Evolutionary conservation across 768 basidiomycete genomes (phyloP), one percentile per base, ranked within the genome.

Genomic region (Tylopilus balloui): DNA sequence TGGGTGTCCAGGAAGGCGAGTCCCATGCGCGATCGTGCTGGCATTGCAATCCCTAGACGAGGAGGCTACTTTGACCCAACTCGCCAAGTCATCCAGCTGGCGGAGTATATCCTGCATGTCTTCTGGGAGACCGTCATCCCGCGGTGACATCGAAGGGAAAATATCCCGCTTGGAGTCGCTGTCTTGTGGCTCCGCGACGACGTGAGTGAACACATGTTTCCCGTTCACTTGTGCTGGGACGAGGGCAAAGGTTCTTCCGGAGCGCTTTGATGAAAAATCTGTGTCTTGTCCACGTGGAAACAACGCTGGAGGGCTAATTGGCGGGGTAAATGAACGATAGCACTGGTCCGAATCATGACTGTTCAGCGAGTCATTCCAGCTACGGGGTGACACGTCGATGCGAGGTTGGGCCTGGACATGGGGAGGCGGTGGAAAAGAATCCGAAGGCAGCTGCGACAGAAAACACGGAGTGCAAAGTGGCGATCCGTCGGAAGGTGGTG

Each of bases 61-160:
- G 19, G 65, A 57, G 42, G 58, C 48, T 23, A 46, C 42, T 28
- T 47, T 62, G 43, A 69, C 53, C 65, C 60, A 63, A 37, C 17
- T 37, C 2, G 65, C 65, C 36, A 67, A 28, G 34, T 65, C 58
- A 29, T 67, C 65, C 34, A 67, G 46, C 39, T 67, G 53, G 27
- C 38, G 52, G 15, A 67, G 53, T 2, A 63, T 45, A 17, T 60
- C 63, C 25, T 38, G 56, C 58, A 69, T 61, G 40, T 67, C 65
- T 23, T 54, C 52, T 35, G 56, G 63, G 34, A 67, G 51, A n/a
- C 67, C 65, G 19, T 32, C 28, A 15, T 46, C 15, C 13, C 6
- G 31, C 7, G 45, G 15, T 7, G 35, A 31, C 21, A 27, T 6
- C 6, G 39, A 35, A 20, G 17, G 11, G 29, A 17, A 11, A 11